These are phyloP conservation scores for Penicillium hordei DNA, from an alignment of 2,329 filamentous ascomycete species.

Conservation along the genomic window DNA sequence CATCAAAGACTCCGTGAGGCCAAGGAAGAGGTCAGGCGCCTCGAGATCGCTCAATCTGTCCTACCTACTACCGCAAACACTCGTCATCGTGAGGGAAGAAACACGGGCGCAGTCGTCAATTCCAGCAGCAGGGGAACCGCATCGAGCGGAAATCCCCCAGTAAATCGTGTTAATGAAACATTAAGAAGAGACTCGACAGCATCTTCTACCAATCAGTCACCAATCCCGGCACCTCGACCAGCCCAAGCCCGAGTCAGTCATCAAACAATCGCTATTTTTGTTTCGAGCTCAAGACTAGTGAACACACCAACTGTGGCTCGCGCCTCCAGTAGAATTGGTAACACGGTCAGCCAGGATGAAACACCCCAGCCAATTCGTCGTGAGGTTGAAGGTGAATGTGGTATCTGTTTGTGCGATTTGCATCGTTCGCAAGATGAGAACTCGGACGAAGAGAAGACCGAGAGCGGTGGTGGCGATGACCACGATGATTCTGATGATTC, in stretches of 20 bases:
- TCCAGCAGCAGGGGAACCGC: not conserved
- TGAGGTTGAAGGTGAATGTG: conserved; percentile 12
- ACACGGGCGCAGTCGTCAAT: not conserved
- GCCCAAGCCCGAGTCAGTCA: not conserved
- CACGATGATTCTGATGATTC: not conserved
- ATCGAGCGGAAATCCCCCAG: not conserved
- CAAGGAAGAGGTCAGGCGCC: not conserved
- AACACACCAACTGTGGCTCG: not conserved
- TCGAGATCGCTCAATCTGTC: not conserved
- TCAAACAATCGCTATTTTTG: not conserved
- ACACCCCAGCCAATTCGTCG: not conserved
- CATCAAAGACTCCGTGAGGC: not conserved
- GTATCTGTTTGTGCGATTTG: conserved; percentile 13
- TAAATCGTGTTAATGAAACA: not conserved
- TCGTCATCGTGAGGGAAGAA: not conserved
- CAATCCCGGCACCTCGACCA: not conserved
- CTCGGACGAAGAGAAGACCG: not conserved
- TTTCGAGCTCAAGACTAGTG: not conserved
- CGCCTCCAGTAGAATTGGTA: not conserved
- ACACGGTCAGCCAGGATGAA: not conserved
- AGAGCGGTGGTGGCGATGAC: not conserved
- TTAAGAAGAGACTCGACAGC: not conserved
- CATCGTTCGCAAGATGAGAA: not conserved
- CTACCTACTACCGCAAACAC: not conserved
- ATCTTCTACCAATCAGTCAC: not conserved